Evolutionary conservation across 192 early-diverging fungal species (phyloP), one percentile per base, ranked within the genome.

Genomic region (Entomortierella chlamydospora): DNA sequence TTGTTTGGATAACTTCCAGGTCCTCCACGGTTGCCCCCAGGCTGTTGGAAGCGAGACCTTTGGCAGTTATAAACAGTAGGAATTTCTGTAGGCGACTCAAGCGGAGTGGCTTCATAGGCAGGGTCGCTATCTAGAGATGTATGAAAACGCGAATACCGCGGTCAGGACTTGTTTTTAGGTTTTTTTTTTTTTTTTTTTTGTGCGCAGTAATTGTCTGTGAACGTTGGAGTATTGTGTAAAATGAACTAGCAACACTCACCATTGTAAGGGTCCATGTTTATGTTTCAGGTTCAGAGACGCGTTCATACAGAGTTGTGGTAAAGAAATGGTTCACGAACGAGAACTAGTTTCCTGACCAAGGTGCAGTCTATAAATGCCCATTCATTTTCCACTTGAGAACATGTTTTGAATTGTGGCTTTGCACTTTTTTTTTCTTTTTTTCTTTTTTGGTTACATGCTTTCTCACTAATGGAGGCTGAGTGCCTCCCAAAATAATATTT

Each of bases 21-120:
- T 37, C 54, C 55, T 2, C 5, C 53, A 42, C 76, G 63, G 20
- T 51, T 54, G 17, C 54, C 45, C 10, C 69, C 55, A 43, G 52
- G 61, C 5, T 57, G 53, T 9, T 67, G 59, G 41, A 78, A 69
- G 13, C 70, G 79, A 26, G 66, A 60, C 15, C 60, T 79, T 26
- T 82, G 80, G 37, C 73, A 71, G 22, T 83, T 83, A 22, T 63
- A 41, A 13, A 79, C 26, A 10, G 87, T 83, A 28, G 87, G 87
- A 17, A 79, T 81, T 5, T 73, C 79, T n/a, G 84, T 82, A 9
- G 61, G 68, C 11, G 87, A 83, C 57, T 76, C 25, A 12, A 88
- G 53, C 18, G 64, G 82, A 23, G 87, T 83, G 20, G 61, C 55
- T 15, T 72, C 73, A 57, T 80, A 88, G 7, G 71, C 86, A 13